These are phyloP conservation scores for Gossypium gossypioides DNA, from an alignment of 441 rosid species.

Conservation along the genomic window DNA sequence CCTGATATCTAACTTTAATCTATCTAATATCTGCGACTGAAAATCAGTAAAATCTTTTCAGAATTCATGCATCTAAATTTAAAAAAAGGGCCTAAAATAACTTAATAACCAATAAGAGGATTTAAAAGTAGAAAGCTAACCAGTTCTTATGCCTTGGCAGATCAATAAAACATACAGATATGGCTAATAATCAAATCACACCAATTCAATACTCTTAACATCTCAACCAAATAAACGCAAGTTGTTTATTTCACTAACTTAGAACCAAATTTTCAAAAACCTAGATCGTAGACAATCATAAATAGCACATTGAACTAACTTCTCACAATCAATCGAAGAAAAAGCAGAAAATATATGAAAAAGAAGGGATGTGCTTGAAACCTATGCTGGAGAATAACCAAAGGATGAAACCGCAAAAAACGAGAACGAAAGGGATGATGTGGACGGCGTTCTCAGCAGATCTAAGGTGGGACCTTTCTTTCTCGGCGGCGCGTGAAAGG, in stretches of 20 bases:
- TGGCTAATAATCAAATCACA: neutral
- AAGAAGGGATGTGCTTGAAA: neutral
- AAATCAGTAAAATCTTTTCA: neutral
- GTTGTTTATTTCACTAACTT: neutral
- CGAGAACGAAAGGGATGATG: conserved; percentile 57
- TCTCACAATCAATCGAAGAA: neutral
- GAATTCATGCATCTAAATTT: neutral
- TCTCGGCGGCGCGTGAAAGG: conserved; percentile 52
- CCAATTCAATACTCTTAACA: neutral
- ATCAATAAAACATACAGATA: neutral
- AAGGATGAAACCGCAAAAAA: conserved; percentile 50
- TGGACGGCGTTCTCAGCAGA: conserved; percentile 67
- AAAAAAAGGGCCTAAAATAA: neutral
- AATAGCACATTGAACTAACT: neutral
- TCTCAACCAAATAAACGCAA: neutral
- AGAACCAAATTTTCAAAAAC: neutral
- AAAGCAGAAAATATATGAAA: neutral
- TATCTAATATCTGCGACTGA: neutral
- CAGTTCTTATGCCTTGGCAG: neutral
- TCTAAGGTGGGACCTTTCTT: conserved; percentile 48
- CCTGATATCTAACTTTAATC: neutral
- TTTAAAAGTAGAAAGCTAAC: neutral
- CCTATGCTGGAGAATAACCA: conserved; percentile 71
- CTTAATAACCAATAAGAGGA: neutral
- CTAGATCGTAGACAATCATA: neutral